Conservation (phyloP, 257 asterid species). For the Primulina eburnea region DNA sequence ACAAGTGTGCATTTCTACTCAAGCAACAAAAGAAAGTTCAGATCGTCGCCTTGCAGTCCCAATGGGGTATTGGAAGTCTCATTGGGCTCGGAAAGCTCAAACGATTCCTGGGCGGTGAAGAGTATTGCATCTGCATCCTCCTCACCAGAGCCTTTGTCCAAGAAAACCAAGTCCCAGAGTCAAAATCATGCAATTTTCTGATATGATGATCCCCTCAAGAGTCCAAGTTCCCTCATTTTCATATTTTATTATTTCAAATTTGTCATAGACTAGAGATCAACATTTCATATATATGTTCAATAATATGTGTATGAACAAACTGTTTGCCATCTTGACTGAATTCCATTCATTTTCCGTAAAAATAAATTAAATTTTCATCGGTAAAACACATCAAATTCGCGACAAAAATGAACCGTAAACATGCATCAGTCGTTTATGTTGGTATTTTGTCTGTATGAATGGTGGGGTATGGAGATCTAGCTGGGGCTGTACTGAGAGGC, state of each 20-base stretch:
- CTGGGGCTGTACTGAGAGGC: slow-evolving; percentile 14
- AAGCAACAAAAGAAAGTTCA: slow-evolving; percentile 49
- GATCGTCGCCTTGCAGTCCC: slow-evolving; percentile 60
- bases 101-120: slow-evolving; percentile 45
- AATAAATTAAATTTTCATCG: background rate
- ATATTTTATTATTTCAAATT: background rate
- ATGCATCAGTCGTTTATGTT: background rate
- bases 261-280: slow-evolving; percentile 19
- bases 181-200: slow-evolving; percentile 19
- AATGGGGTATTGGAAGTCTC: slow-evolving; percentile 65
- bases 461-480: slow-evolving; percentile 32
- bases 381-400: background rate
- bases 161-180: slow-evolving; percentile 42
- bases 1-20: slow-evolving; percentile 32
- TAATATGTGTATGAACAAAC: slow-evolving; percentile 33
- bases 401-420: background rate
- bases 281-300: slow-evolving; percentile 25
- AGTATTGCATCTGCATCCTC: slow-evolving; percentile 49
- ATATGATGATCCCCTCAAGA: background rate
- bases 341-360: too few relatives aligned
- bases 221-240: slow-evolving; percentile 1
- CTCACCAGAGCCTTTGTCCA: slow-evolving; percentile 65
- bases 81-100: slow-evolving; percentile 50
- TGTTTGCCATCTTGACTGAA: background rate
- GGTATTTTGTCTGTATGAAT: slow-evolving; percentile 11